Evolutionary conservation across 352 stramenopile genomes (phyloP).

Genomic region (Phytophthora capsici): DNA sequence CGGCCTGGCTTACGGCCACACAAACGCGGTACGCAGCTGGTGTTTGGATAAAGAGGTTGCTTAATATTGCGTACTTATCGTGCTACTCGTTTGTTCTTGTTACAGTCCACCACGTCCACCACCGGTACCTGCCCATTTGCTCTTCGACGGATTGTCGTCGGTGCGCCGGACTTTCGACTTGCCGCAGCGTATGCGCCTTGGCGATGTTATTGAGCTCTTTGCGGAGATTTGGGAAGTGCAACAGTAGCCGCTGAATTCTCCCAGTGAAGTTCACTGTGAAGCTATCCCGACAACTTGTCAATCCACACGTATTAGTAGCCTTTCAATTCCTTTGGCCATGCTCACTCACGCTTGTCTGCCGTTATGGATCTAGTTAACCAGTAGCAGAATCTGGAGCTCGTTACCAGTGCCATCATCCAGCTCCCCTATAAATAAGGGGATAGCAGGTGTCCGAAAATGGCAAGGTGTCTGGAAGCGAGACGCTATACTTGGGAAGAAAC

Average conservation of each 20-base stretch:
- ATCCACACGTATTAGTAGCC: constrained; percentile 48
- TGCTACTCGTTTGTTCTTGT: constrained; percentile 16
- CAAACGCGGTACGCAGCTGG: constrained; percentile 58
- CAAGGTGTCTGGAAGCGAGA: constrained; percentile 1
- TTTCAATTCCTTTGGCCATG: constrained; percentile 2
- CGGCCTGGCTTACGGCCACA: constrained; percentile 74
- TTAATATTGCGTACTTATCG: constrained; percentile 9
- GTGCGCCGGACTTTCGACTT: constrained; percentile 89
- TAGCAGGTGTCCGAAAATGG: constrained; percentile 23
- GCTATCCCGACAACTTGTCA: constrained; percentile 35
- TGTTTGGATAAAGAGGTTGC: background rate
- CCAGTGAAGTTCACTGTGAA: constrained; percentile 22
- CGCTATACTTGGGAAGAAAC: constrained; percentile 37
- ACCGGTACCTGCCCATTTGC: constrained; percentile 72
- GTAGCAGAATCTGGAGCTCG: background rate
- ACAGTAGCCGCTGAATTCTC: constrained; percentile 53
- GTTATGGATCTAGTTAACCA: constrained; percentile 6
- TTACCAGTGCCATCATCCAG: no score
- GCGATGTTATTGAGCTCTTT: constrained; percentile 88
- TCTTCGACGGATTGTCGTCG: constrained; percentile 86
- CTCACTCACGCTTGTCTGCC: constrained; percentile 12
- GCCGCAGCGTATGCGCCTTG: constrained; percentile 84
- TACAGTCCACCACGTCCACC: constrained; percentile 69
- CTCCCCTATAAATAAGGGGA: constrained; percentile 28
- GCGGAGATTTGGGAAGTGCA: constrained; percentile 91